These are phyloP conservation scores for Sarcodon aspratus DNA, from an alignment of 768 basidiomycete genomes.

Conservation along the genomic window DNA sequence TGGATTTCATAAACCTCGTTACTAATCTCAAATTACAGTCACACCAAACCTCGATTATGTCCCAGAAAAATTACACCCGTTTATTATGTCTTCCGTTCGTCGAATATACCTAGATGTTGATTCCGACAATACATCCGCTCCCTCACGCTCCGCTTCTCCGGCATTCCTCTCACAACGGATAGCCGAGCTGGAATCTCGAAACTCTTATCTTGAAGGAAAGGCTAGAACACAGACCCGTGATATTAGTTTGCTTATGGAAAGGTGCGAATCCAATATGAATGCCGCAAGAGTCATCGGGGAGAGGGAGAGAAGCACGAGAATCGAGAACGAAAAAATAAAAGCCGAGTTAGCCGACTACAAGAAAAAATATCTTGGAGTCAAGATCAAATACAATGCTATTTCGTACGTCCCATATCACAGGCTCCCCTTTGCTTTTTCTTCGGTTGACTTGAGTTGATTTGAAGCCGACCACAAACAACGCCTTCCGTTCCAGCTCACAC, in stretches of 20 bases:
- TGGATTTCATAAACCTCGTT: not conserved
- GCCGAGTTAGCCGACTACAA: slow-evolving; percentile 1
- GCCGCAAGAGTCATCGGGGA: slow-evolving; percentile 20
- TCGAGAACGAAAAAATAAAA: slow-evolving; percentile 15
- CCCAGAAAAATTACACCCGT: slow-evolving; percentile 37
- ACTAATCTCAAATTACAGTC: slow-evolving; percentile 7
- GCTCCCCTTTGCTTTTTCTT: no score
- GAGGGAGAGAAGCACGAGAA: slow-evolving; percentile 16
- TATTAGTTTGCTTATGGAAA: slow-evolving; percentile 30
- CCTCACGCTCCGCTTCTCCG: slow-evolving; percentile 7
- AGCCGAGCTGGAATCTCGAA: slow-evolving; percentile 17
- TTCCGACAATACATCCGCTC: not conserved
- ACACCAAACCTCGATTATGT: slow-evolving; percentile 29
- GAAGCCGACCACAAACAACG: no score
- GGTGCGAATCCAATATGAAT: slow-evolving; percentile 29
- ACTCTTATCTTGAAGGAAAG: slow-evolving; percentile 25
- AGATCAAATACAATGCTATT: no score
- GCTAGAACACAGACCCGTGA: slow-evolving; percentile 26
- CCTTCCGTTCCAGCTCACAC: no score
- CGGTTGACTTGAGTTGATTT: no score
- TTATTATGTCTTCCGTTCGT: slow-evolving; percentile 32
- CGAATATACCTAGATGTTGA: slow-evolving; percentile 34
- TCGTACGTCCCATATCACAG: no score
- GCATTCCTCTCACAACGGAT: slow-evolving; percentile 7
- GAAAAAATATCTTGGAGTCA: not conserved